Base-by-base conservation (phyloP, 2,329 filamentous ascomycete species). In the Neodidymelliopsis sp. region DNA sequence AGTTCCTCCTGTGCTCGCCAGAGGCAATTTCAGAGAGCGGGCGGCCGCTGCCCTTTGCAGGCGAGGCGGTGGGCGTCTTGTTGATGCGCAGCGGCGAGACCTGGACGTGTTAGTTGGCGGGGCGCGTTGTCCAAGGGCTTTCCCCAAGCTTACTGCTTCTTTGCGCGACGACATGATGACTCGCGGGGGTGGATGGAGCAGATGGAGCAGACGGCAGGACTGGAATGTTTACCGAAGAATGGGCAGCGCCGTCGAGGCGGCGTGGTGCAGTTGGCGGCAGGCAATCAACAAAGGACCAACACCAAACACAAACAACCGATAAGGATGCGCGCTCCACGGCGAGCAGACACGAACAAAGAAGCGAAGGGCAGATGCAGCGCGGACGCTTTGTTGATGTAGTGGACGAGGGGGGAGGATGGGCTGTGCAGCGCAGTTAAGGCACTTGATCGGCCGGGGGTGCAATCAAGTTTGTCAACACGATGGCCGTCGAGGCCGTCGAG, bases 21-120 rank as follows among this genome's bases (percentile, higher is more conserved):
- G 89, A 89, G 62, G 89, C 90, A 68, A 99, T 86, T 78, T 99
- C 94, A 54, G 91, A 89, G 58, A 99, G 82, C 49, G 94, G 89
- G 36, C 69, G 64, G 82, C 73, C 74, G 49, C 73, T 76, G 65
- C 82, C 79, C 73, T 87, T 92, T 66, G 78, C 74, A 33, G 88
- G 84, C 52, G 87, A 86, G 81, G 78, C 47, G 79, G 82, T 63
- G n/a, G 68, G 68, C 66, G 75, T 82, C 77, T 91, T 92, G 75
- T 86, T 87, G 66, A 93, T 90, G 76, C 88, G 87, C 77, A 93
- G 77, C 67, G 89, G 89, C 74, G 88, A 85, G 63, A 90, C 85
- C 86, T 90, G 71, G 15, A 44, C 37, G 43, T 34, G 42, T 15
- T 47, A n/a, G 20, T 16, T 30, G 37, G 11, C 3, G 30, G 12